Evolutionary conservation across 2,329 filamentous ascomycete genomes (phyloP).

Genomic region (Corynespora cassiicola): DNA sequence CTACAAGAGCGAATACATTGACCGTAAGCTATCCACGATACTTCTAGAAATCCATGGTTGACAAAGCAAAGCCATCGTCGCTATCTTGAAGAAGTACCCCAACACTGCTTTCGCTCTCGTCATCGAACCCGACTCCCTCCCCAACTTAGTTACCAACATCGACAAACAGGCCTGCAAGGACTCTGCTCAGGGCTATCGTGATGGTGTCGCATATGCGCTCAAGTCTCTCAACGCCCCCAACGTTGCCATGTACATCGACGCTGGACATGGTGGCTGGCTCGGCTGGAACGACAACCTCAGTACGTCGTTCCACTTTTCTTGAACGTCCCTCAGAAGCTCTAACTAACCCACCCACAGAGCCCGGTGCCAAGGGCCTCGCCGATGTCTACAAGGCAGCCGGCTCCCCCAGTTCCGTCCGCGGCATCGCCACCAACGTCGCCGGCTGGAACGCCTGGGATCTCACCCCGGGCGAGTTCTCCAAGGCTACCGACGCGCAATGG

Average conservation of each 20-base stretch:
- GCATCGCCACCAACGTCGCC: conserved; percentile 63
- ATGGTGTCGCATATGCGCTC: conserved; percentile 65
- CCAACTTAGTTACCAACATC: conserved; percentile 69
- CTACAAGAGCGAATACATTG: conserved; percentile 62
- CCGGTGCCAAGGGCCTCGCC: conserved; percentile 59
- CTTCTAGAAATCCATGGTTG: conserved; percentile 2
- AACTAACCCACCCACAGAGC: conserved; percentile 41
- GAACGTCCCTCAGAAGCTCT: neutral
- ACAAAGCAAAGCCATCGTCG: conserved; percentile 52
- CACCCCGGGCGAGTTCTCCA: conserved; percentile 47
- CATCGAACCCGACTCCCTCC: conserved; percentile 68
- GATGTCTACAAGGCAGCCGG: conserved; percentile 56
- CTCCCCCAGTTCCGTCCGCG: conserved; percentile 57
- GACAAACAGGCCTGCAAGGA: conserved; percentile 62
- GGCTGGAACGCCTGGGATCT: conserved; percentile 65
- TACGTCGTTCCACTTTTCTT: conserved; percentile 12
- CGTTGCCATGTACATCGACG: conserved; percentile 70
- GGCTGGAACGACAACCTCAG: conserved; percentile 68
- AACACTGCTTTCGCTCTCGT: conserved; percentile 45
- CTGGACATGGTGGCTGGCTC: conserved; percentile 70
- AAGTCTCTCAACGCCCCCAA: conserved; percentile 66
- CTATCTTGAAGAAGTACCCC: conserved; percentile 62
- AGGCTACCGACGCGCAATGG: conserved; percentile 40
- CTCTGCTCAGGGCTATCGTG: conserved; percentile 63
- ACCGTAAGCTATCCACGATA: conserved; percentile 42